Percentiles rank a stretch among this genome's conserved stretches.
These are phyloP conservation scores for Metarhizium sp. DNA, from an alignment of 2,329 filamentous ascomycete genomes.

Conservation along the genomic window DNA sequence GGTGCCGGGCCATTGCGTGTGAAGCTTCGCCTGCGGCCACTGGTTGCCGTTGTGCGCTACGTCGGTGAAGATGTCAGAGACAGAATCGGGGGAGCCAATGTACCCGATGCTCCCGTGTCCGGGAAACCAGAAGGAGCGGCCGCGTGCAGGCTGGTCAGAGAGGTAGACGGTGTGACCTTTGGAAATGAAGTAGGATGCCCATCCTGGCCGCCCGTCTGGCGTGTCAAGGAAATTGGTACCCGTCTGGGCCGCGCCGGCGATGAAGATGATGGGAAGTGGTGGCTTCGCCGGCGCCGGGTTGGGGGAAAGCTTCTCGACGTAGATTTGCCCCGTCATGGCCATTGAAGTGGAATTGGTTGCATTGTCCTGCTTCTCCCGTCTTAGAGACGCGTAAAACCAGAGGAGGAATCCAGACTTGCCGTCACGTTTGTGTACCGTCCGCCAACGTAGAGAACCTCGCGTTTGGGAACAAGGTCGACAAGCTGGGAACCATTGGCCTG, in stretches of 20 bases:
- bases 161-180: slow-evolving; percentile 31
- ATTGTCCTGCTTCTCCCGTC: slow-evolving; percentile 6
- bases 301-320: slow-evolving; percentile 23
- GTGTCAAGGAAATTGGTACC: slow-evolving; percentile 27
- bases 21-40: slow-evolving; percentile 22
- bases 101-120: slow-evolving; percentile 17
- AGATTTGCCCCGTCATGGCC: slow-evolving; percentile 18
- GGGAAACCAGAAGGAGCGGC: slow-evolving; percentile 19
- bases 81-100: slow-evolving; percentile 13
- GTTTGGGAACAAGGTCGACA: slow-evolving; percentile 10
- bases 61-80: slow-evolving; percentile 19
- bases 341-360: slow-evolving; percentile 7
- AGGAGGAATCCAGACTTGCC: slow-evolving; percentile 3
- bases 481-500: slow-evolving; percentile 7
- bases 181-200: slow-evolving; percentile 30
- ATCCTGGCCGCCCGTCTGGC: slow-evolving; percentile 30
- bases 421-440: slow-evolving; percentile 15
- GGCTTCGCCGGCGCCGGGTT: slow-evolving; percentile 9
- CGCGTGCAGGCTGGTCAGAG: slow-evolving; percentile 25
- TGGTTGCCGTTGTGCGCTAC: slow-evolving; percentile 13
- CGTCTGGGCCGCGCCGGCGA: slow-evolving; percentile 20
- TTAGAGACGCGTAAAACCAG: slow-evolving; percentile 3
- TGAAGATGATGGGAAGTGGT: slow-evolving; percentile 20
- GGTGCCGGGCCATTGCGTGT: slow-evolving; percentile 24
- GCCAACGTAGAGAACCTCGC: slow-evolving; percentile 21